Evolutionary conservation across 108 stramenopile genomes (phyloP), one percentile per base, ranked within the genome.

Genomic region (Ochromonas danica): DNA sequence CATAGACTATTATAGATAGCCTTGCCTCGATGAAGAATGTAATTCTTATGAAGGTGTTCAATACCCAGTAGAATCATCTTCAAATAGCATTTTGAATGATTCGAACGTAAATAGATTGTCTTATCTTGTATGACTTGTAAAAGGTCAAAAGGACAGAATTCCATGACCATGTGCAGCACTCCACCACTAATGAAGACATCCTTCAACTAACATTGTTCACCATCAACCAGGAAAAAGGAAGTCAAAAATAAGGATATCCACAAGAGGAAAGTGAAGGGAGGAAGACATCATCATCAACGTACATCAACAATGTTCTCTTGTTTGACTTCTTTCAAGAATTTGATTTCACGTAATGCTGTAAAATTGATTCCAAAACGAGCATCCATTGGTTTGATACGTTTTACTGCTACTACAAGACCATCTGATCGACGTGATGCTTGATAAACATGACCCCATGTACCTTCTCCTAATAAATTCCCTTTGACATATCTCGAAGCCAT

Each of bases 381-480:
- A 75, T 45, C 45, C 31, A 27, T 75, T 41, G 14, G 27, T 33
- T 75, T 75, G 3, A 75, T 75, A 35, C 72, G 36, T 41, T 75
- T 75, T 6, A 75, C 31, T 6, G 72, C 72, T 42, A 75, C 72
- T 36, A 3, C 10, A 6, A 27, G 6, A 36, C 25, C 25, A 42
- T 39, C 40, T 45, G 6, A 14, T 33, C 38, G 14, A 27, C 40
- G 3, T 75, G 10, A 35, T 10, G 45, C 72, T 75, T 27, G 6
- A 75, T 33, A 75, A 38, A 75, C 72, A 36, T 6, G 22, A 75
- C 72, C 72, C 72, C 72, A 75, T 27, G 72, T 75, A 27, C 72
- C 72, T 36, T 75, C 72, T 14, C 72, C 72, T 10, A 75, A 41
- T 33, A 60, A 41, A 6, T 60, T 45, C 6, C 27, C 72, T 75